A percentile compares a stretch with the other conserved stretches of the same genome.
phyloP scores from a whole-genome alignment of 2,329 filamentous ascomycete species.

The Atkinsonella hypoxylon region DNA sequence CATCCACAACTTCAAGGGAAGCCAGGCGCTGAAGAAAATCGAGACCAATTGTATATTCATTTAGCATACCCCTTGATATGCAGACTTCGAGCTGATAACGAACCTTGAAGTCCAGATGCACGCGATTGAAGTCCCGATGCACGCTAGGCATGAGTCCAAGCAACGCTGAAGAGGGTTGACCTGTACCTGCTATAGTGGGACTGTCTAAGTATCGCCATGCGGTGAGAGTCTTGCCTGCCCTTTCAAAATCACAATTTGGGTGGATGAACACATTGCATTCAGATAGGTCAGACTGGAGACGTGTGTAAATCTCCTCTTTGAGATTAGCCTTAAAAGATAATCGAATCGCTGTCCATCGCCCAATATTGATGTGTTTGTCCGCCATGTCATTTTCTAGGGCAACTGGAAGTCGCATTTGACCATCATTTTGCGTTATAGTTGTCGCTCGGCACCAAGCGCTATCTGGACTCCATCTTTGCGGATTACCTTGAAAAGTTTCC shows the following conservation, averaged over 20 bases:
- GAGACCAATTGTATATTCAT: conserved; percentile 58
- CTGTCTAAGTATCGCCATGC: conserved; percentile 23
- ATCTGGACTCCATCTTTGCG: conserved; percentile 24
- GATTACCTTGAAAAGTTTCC: conserved; percentile 21
- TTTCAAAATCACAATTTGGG: conserved; percentile 27
- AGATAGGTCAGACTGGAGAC: conserved; percentile 41
- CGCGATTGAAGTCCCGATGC: conserved; percentile 45
- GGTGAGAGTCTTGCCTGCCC: conserved; percentile 14
- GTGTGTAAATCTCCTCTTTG: conserved; percentile 3
- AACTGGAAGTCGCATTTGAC: conserved; percentile 23
- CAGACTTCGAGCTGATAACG: conserved; percentile 91
- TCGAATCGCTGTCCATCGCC: conserved; percentile 44
- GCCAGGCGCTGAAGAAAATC: conserved; percentile 57
- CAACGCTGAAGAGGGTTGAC: conserved; percentile 18
- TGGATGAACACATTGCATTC: conserved; percentile 61
- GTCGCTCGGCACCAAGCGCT: conserved; percentile 39
- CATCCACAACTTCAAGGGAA: conserved; percentile 30
- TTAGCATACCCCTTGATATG: conserved; percentile 65
- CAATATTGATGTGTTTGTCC: conserved; percentile 34
- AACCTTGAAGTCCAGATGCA: conserved; percentile 52
- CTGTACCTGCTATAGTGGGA: conserved; percentile 5
- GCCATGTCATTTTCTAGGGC: conserved; percentile 25
- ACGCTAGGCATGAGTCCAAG: conserved; percentile 13
- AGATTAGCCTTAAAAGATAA: conserved; percentile 20
- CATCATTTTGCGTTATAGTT: conserved; percentile 27